phyloP scores from a whole-genome alignment of 179 eudicot species.

The Camellia oleifera region DNA sequence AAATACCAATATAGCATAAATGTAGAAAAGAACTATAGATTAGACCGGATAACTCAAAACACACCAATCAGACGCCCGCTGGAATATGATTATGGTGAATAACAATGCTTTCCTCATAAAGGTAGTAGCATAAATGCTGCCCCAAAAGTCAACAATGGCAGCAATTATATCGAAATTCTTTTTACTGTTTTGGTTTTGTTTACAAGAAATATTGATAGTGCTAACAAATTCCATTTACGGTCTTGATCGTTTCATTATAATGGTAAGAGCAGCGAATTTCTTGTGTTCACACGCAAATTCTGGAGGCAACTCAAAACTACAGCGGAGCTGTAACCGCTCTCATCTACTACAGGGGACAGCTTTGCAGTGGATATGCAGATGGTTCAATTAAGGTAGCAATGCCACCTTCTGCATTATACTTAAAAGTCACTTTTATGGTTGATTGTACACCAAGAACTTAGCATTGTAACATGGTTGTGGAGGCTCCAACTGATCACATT shows the following conservation, averaged over 20 bases:
- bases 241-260: constrained; percentile 3
- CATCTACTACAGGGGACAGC: constrained; percentile 52
- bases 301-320: constrained; percentile 36
- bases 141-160: not conserved
- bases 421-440: not conserved
- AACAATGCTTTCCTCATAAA: not conserved
- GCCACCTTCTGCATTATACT: not conserved
- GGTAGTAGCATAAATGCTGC: not conserved
- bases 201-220: not conserved
- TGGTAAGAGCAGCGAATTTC: constrained; percentile 47
- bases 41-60: not conserved
- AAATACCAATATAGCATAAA: not conserved
- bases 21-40: not conserved
- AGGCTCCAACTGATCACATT: constrained; percentile 3
- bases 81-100: not conserved
- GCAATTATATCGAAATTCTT: not conserved
- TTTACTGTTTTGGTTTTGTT: not conserved
- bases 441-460: not conserved
- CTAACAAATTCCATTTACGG: constrained; percentile 17
- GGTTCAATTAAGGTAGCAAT: constrained; percentile 53
- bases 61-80: not conserved
- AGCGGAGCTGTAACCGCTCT: constrained; percentile 57
- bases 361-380: constrained; percentile 50
- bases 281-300: constrained; percentile 55
- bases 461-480: constrained; percentile 2